Percentiles rank a stretch among this genome's conserved stretches.
phyloP scores from a whole-genome alignment of 805 yeast species.

The Kazachstania psychrophila region DNA sequence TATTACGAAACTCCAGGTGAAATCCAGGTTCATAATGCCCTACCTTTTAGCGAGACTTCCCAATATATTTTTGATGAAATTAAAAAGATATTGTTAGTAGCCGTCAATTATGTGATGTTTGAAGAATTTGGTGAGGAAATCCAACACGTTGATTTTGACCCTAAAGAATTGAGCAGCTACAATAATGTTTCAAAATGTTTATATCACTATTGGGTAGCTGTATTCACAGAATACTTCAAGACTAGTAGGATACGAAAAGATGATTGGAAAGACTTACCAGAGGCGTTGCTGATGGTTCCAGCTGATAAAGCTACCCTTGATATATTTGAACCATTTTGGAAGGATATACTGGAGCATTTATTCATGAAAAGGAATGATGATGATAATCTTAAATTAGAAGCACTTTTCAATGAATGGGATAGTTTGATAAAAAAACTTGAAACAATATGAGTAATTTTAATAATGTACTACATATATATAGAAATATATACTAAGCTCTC shows the following conservation, averaged over 20 bases:
- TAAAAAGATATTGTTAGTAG: constrained; percentile 33
- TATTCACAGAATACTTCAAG: constrained; percentile 43
- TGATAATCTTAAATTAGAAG: constrained; percentile 29
- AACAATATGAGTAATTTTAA: no score
- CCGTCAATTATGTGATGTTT: constrained; percentile 44
- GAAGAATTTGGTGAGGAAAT: constrained; percentile 48
- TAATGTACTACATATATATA: no score
- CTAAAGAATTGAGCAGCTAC: constrained; percentile 30
- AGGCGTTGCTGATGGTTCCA: constrained; percentile 26
- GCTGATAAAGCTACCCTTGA: constrained; percentile 20
- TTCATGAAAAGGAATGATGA: constrained; percentile 31
- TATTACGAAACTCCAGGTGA: background rate
- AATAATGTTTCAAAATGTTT: constrained; percentile 36
- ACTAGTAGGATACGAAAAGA: constrained; percentile 13
- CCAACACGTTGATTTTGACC: constrained; percentile 41
- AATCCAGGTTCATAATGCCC: background rate
- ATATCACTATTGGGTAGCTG: constrained; percentile 44
- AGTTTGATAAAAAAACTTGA: constrained; percentile 6
- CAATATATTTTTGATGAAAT: constrained; percentile 34
- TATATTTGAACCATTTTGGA: constrained; percentile 47
- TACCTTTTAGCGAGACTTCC: constrained; percentile 3
- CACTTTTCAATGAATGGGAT: constrained; percentile 32
- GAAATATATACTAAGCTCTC: no score
- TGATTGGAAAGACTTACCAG: constrained; percentile 24
- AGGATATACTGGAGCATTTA: constrained; percentile 33